phyloP scores from a whole-genome alignment of 2,329 filamentous ascomycete species.

The Pseudocercospora vitis region DNA sequence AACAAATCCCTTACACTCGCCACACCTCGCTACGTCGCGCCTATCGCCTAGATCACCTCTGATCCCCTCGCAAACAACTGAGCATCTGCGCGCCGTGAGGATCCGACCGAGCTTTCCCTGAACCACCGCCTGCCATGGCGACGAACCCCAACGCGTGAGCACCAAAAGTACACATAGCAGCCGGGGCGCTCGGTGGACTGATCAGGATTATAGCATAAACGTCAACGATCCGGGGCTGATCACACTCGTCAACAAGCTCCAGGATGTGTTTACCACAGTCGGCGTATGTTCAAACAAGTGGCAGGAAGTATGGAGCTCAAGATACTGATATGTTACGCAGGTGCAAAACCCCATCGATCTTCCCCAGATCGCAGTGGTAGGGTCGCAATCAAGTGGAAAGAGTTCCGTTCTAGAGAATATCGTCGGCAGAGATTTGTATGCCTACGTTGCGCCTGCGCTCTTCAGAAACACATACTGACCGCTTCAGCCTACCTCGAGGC shows the following conservation, averaged over 20 bases:
- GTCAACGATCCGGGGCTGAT: constrained; percentile 70
- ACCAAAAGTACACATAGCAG: not conserved
- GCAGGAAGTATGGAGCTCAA: constrained; percentile 9
- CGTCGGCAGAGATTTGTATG: constrained; percentile 96
- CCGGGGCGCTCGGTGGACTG: constrained; percentile 5
- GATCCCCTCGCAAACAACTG: not conserved
- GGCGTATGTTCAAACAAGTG: constrained; percentile 59
- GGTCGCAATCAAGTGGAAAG: constrained; percentile 98
- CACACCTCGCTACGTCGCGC: not conserved
- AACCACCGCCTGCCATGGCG: constrained; percentile 25
- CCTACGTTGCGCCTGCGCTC: constrained; percentile 27
- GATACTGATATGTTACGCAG: constrained; percentile 43
- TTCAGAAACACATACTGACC: constrained; percentile 19
- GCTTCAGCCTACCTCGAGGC: constrained; percentile 80
- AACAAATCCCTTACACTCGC: not conserved
- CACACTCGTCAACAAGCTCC: constrained; percentile 94
- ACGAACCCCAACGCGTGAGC: constrained; percentile 36
- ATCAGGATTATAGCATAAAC: constrained; percentile 57
- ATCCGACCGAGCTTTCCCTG: not conserved
- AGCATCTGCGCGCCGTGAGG: not conserved
- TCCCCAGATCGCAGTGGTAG: constrained; percentile 96
- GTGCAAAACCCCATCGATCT: constrained; percentile 99
- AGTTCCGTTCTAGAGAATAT: constrained; percentile 99
- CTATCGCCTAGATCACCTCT: not conserved
- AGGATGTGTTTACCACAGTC: constrained; percentile 98